Evolutionary conservation across 140 eudicot species (phyloP), one percentile per base, ranked within the genome.

Genomic region (Ambrosia hybrid): DNA sequence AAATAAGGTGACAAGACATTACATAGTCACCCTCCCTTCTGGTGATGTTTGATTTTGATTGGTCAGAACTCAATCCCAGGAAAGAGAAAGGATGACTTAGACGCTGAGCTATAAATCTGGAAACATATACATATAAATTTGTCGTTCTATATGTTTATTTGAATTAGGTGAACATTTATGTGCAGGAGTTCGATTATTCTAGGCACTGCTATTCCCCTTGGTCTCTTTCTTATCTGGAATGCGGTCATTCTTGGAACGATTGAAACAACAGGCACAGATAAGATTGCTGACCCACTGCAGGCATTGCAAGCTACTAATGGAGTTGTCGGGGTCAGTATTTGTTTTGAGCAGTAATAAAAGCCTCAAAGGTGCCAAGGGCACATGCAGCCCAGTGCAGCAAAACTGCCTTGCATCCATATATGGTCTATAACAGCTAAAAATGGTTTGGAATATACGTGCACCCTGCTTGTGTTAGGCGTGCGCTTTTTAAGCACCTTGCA

Each of bases 191-290:
- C 98, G 3, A 88, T 94, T 78, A 88, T 88, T 63, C 63, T 90
- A 36, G 99, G 99, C 63, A 88, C 97, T 52, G 91, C 97, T 14
- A 90, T 93, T 69, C 99, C 99, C 21, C 97, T 94, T 52, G 83
- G 76, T 33, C 84, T 94, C 49, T 94, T 94, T 80, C 91, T 94
- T 67, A 83, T 90, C 26, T 94, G 99, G 99, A 86, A 90, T 77
- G 99, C 87, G 60, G 97, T 94, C 48, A 88, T 94, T 79, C 96
- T 94, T 77, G 99, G 99, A 75, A 82, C 91, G 37, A 79, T 94
- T 51, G 62, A 87, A 59, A 73, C 78, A 76, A 79, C 84, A 58
- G 85, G 84, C 68, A 30, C 83, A 17, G 82, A 81, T 57, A 88
- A 66, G 34, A 69, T 90, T 71, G 73, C 57, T n/a, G 99, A 94